Evolutionary conservation across 768 basidiomycete genomes (phyloP).

Genomic region (Rhodotorula sphaerocarpa): DNA sequence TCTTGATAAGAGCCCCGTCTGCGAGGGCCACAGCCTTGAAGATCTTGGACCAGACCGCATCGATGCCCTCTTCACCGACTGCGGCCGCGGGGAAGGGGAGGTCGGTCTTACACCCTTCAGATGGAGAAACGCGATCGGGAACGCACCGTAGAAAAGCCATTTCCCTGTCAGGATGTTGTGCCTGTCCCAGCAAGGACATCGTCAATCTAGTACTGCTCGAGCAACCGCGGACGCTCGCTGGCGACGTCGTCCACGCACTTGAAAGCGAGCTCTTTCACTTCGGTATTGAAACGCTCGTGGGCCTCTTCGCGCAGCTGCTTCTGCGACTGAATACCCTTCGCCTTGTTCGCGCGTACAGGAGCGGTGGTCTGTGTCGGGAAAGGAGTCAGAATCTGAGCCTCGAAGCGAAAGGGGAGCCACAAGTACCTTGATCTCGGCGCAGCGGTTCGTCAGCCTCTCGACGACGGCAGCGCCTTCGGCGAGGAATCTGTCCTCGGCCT

Average conservation of each 20-base stretch:
- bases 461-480: neutral
- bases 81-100: too few species aligned
- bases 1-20: slow-evolving; percentile 25
- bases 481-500: neutral
- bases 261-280: slow-evolving; percentile 23
- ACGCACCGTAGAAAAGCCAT: slow-evolving; percentile 24
- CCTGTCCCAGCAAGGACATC: neutral
- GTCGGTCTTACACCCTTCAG: too few species aligned
- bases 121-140: neutral
- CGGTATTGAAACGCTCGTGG: slow-evolving; percentile 7
- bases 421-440: neutral
- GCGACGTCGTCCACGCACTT: neutral
- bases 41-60: slow-evolving; percentile 25
- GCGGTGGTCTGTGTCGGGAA: slow-evolving; percentile 7
- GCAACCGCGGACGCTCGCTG: too few species aligned
- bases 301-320: slow-evolving; percentile 21
- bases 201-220: too few species aligned
- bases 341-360: slow-evolving; percentile 20
- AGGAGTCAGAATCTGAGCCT: neutral
- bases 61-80: slow-evolving; percentile 10
- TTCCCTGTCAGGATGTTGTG: slow-evolving; percentile 26
- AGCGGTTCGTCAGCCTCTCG: neutral
- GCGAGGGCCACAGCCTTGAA: slow-evolving; percentile 23
- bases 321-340: slow-evolving; percentile 10
- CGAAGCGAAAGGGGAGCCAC: neutral